A percentile compares a stretch with the other conserved stretches of the same genome.
phyloP scores from a whole-genome alignment of 2,329 filamentous ascomycete genomes.

The Cytospora paraplurivora region DNA sequence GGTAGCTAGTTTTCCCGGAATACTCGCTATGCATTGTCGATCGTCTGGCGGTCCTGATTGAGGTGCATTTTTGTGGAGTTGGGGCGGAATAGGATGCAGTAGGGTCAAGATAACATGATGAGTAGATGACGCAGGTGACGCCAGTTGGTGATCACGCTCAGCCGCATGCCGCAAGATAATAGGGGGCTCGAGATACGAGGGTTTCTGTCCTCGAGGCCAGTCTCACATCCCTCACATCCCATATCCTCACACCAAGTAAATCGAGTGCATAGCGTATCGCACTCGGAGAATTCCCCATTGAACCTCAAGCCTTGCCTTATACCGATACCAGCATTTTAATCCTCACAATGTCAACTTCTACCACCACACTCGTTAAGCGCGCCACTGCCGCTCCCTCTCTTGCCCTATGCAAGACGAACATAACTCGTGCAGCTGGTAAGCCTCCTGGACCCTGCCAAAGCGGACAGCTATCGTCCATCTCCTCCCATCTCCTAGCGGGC shows the following conservation, averaged over 20 bases:
- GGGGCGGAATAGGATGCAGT: not conserved
- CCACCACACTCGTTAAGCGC: conserved; percentile 3
- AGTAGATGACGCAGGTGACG: not conserved
- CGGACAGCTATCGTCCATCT: not conserved
- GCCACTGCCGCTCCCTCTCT: not conserved
- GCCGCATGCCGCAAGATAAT: not conserved
- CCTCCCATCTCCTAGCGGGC: not conserved
- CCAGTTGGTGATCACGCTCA: not conserved
- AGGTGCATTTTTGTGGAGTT: not conserved
- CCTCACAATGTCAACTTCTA: not conserved
- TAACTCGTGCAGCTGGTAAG: conserved; percentile 8
- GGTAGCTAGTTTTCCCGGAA: not conserved
- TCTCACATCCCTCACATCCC: not conserved
- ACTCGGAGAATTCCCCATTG: not conserved
- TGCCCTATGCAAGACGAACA: not conserved
- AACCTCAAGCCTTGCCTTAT: not conserved
- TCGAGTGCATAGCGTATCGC: not conserved
- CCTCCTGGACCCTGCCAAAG: not conserved
- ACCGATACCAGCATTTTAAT: not conserved
- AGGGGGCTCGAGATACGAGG: not conserved
- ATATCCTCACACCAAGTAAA: not conserved
- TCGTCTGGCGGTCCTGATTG: not conserved
- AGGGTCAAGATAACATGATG: not conserved
- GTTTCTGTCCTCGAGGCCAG: not conserved
- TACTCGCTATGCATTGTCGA: not conserved